phyloP scores from a whole-genome alignment of 805 yeast genomes.

The Hanseniaspora lachancei region DNA sequence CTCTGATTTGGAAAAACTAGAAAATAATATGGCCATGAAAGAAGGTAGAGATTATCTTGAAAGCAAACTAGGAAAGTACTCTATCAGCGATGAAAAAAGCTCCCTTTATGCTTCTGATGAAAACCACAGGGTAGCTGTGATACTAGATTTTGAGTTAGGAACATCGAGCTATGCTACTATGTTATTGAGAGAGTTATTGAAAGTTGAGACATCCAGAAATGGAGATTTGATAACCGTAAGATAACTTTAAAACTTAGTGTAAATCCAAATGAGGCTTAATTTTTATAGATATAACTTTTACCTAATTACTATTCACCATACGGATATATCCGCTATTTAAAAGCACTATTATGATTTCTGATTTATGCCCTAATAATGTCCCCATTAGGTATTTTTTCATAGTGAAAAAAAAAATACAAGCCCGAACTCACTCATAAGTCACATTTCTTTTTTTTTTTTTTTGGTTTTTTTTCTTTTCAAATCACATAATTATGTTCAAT shows the following conservation, averaged over 20 bases:
- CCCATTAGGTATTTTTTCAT: neutral
- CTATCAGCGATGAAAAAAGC: constrained; percentile 23
- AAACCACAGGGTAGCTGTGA: constrained; percentile 51
- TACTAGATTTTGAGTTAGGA: constrained; percentile 64
- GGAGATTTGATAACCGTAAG: constrained; percentile 25
- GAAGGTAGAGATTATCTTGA: constrained; percentile 25
- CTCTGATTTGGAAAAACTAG: constrained; percentile 58
- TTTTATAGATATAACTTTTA: too few relatives aligned
- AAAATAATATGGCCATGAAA: constrained; percentile 26
- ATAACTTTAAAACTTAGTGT: neutral
- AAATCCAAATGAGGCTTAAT: too few relatives aligned
- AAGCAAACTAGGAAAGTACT: constrained; percentile 24
- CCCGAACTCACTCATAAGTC: too few relatives aligned
- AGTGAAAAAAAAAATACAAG: neutral
- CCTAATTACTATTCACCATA: neutral
- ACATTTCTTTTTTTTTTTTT: neutral
- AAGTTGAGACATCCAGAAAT: constrained; percentile 51
- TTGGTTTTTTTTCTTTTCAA: neutral
- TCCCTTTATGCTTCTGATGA: constrained; percentile 14
- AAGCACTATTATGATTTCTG: neutral
- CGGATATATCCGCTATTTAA: neutral
- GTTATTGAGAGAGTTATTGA: constrained; percentile 88
- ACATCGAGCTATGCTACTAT: constrained; percentile 92
- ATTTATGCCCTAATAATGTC: neutral
- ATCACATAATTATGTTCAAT: too few relatives aligned